Evolutionary conservation across 345 rosid species (phyloP), one percentile per base, ranked within the genome.

Genomic region (Camelina sativa): DNA sequence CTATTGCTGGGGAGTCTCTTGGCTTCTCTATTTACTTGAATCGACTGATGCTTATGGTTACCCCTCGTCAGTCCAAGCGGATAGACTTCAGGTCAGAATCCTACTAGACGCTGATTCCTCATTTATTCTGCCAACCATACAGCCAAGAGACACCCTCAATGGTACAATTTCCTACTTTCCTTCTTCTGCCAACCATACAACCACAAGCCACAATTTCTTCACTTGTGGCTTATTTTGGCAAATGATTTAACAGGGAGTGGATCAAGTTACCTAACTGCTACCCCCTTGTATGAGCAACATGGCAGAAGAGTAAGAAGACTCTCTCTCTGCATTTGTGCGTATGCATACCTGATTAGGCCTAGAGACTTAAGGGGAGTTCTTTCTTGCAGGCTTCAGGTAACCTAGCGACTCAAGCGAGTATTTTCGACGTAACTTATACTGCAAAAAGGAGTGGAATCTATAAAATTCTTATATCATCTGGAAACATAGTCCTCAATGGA

Each of bases 371-470:
- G 6, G 5, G 1, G 1, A 37, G 10, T 59, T 56, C 52, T 51
- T 78, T 58, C 69, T 81, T 55, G 41, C 87, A 89, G 97, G 81
- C 87, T 75, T 55, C 54, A 4, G 75, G 73, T 11, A 74, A 17
- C 67, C 62, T 51, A 30, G 76, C 67, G 48, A 62, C 67, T 66
- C 80, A 71, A 53, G 84, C 90, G 44, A 87, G 79, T 79, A 80
- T 67, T 7, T 92, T 88, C 76, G 85, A 72, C 44, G 84, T 90
- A 62, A 58, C 34, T 73, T 92, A 83, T 78, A 84, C 80, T 61
- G 92, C 97, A 55, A 84, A 85, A 62, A 86, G 80, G 84, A 86
- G 85, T 74, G 99, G 97, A 53, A 74, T 67, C 12, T 92, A 85
- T 69, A 80, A 81, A 58, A 86, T 89, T 19, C 63, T 77, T 67